Conservation (phyloP, 2,329 filamentous ascomycete species). For the Pyrenophora seminiperda region DNA sequence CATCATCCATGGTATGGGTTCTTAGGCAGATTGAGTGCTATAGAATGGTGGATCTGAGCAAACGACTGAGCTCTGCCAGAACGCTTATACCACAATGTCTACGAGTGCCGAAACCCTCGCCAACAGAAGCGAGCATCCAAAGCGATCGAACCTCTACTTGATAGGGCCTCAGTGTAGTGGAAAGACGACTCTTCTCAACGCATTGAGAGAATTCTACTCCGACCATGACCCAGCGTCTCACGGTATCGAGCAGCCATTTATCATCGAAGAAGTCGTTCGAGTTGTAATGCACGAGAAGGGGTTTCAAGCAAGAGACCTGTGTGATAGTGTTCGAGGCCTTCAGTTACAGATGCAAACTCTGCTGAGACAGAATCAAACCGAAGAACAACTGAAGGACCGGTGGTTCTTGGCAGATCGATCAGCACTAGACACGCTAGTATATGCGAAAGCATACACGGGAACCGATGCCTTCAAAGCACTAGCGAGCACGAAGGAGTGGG, state of each 20-base stretch:
- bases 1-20: no score
- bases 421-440: slow-evolving; percentile 2
- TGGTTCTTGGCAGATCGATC: slow-evolving; percentile 5
- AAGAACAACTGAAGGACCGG: slow-evolving; percentile 4
- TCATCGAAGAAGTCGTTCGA: slow-evolving; percentile 4
- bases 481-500: slow-evolving; percentile 3
- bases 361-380: slow-evolving; percentile 1
- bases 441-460: slow-evolving; percentile 3
- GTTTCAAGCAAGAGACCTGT: not conserved
- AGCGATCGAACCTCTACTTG: slow-evolving; percentile 1
- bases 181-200: slow-evolving; percentile 3
- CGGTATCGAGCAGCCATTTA: not conserved
- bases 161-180: slow-evolving; percentile 5
- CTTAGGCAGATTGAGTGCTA: no score
- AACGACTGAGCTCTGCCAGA: no score
- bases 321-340: slow-evolving; percentile 2
- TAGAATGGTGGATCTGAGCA: no score
- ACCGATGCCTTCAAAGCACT: not conserved
- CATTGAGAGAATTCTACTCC: slow-evolving; percentile 1
- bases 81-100: no score
- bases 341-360: slow-evolving; percentile 2
- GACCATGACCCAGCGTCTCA: slow-evolving; percentile 2
- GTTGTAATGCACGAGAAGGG: slow-evolving; percentile 2
- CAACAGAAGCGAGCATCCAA: not conserved
- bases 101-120: not conserved